phyloP scores from a whole-genome alignment of 345 rosid genomes.

The Rhizophora apiculata region DNA sequence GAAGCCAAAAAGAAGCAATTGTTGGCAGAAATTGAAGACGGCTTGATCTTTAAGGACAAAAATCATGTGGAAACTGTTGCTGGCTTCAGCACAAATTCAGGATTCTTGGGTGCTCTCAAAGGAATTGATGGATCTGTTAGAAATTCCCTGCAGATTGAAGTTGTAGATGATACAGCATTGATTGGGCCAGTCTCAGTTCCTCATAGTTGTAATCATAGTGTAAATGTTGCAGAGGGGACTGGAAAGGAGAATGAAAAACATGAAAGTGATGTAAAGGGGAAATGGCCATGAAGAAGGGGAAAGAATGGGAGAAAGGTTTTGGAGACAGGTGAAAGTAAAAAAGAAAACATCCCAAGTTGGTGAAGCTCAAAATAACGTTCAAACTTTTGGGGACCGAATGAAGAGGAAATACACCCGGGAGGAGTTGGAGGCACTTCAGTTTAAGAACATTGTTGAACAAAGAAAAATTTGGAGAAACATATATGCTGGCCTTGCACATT shows the following conservation, averaged over 20 bases:
- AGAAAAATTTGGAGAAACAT: slow-evolving; percentile 55
- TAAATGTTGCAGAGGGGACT: slow-evolving; percentile 29
- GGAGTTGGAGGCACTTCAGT: slow-evolving; percentile 76
- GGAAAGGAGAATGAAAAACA: slow-evolving; percentile 31
- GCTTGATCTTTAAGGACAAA: slow-evolving; percentile 35
- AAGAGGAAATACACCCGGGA: slow-evolving; percentile 47
- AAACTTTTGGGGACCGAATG: slow-evolving; percentile 10
- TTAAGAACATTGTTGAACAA: slow-evolving; percentile 51
- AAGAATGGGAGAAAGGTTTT: slow-evolving; percentile 25
- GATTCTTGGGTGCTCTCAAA: slow-evolving; percentile 19
- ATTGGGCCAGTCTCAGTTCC: slow-evolving; percentile 39
- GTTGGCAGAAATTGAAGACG: slow-evolving; percentile 54
- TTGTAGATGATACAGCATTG: slow-evolving; percentile 76
- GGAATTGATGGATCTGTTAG: slow-evolving; percentile 31
- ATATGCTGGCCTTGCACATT: slow-evolving; percentile 49
- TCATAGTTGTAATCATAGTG: slow-evolving; percentile 31
- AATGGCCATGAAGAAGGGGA: slow-evolving; percentile 37
- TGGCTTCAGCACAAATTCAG: slow-evolving; percentile 9
- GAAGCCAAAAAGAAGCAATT: slow-evolving; percentile 61
- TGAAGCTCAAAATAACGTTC: slow-evolving; percentile 15
- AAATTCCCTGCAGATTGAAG: slow-evolving; percentile 49
- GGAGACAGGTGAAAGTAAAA: slow-evolving; percentile 18
- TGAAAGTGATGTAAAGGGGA: slow-evolving; percentile 37
- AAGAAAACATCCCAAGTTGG: slow-evolving; percentile 19
- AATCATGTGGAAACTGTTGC: slow-evolving; percentile 14